phyloP scores from a whole-genome alignment of 1,284 basidiomycete genomes.

The Moesziomyces antarcticus region DNA sequence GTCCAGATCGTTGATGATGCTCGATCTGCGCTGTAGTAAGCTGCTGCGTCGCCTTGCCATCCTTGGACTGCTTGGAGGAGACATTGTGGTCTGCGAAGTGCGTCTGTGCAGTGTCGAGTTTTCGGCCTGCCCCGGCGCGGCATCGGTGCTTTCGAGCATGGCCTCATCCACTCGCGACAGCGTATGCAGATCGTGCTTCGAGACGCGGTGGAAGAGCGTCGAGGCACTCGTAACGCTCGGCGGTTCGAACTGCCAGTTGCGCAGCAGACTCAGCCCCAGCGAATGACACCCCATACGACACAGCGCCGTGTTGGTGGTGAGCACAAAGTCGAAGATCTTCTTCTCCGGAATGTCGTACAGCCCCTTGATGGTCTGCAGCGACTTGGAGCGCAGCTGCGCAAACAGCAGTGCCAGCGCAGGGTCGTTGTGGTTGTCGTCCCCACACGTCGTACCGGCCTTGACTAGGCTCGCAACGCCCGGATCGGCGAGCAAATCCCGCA shows the following conservation, averaged over 20 bases:
- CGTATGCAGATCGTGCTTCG: conserved; percentile 38
- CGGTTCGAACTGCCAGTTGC: conserved; percentile 88
- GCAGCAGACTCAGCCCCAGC: conserved; percentile 84
- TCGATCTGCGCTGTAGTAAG: conserved; percentile 39
- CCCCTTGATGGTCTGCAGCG: conserved; percentile 88
- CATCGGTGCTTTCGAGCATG: conserved; percentile 19
- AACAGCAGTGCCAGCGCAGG: conserved; percentile 88
- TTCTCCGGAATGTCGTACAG: conserved; percentile 86
- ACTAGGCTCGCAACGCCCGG: conserved; percentile 20
- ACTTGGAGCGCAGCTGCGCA: conserved; percentile 86
- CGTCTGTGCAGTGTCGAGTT: conserved; percentile 11
- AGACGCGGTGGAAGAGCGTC: conserved; percentile 33
- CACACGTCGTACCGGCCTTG: conserved; percentile 70
- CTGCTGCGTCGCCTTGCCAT: conserved; percentile 38
- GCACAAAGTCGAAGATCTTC: conserved; percentile 90
- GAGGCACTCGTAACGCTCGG: conserved; percentile 70
- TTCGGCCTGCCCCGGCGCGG: neutral
- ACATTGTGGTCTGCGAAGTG: conserved; percentile 28
- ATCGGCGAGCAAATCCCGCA: conserved; percentile 35
- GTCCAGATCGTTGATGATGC: conserved; percentile 54
- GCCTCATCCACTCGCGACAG: conserved; percentile 36
- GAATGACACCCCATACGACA: conserved; percentile 94
- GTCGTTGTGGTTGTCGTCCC: conserved; percentile 89
- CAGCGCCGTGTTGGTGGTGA: conserved; percentile 90
- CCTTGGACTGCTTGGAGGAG: conserved; percentile 41